These are phyloP conservation scores for grape (Vitis vinifera) DNA, from an alignment of 164 flowering plant species.

Conservation along the genomic window ASM3070453v1 NC_081812.1:22858001-22858500, in stretches of 20 bases:
- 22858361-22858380: slow-evolving; percentile 92
- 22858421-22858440: background rate
- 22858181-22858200: background rate
- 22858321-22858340: slow-evolving; percentile 98
- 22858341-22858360: slow-evolving; percentile 84
- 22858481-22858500: too few species aligned
- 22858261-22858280: slow-evolving; percentile 97
- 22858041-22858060: slow-evolving; percentile 94
- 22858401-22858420: background rate
- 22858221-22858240: slow-evolving; percentile 12
- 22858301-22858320: slow-evolving; percentile 81
- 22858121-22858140: slow-evolving; percentile 71
- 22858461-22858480: background rate
- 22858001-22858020: slow-evolving; percentile 84
- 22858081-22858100: slow-evolving; percentile 77
- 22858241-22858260: slow-evolving; percentile 80
- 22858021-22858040: slow-evolving; percentile 96
- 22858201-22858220: slow-evolving; percentile 3
- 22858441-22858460: background rate
- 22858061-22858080: slow-evolving; percentile 87
- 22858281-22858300: slow-evolving; percentile 98
- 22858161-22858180: background rate
- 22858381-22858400: slow-evolving; percentile 78
- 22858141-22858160: background rate
- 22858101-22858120: slow-evolving; percentile 91